These are phyloP conservation scores for Lathyrus aphaca DNA, from an alignment of 306 rosid genomes.

Conservation along the genomic window DNA sequence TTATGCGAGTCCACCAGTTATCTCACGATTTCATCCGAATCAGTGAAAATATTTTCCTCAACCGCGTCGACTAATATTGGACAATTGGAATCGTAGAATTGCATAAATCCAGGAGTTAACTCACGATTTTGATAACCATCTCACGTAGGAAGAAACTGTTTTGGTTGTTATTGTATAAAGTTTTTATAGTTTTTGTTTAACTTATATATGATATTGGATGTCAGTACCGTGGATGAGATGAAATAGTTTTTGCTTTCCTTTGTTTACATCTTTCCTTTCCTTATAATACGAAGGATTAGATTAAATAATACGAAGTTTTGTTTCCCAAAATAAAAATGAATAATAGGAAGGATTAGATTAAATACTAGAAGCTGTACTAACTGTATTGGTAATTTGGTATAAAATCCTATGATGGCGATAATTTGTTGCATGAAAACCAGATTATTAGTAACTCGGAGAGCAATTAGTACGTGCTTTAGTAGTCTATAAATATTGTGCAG, in stretches of 20 bases:
- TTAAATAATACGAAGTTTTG: constrained; percentile 4
- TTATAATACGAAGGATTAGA: not conserved
- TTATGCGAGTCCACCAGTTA: not conserved
- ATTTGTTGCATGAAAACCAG: not conserved
- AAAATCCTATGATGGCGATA: constrained; percentile 1
- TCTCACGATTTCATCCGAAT: not conserved
- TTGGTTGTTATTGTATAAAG: constrained; percentile 9
- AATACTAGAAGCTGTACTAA: constrained; percentile 16
- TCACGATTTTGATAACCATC: not conserved
- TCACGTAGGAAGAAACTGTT: not conserved
- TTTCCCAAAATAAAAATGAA: not conserved
- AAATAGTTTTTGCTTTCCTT: not conserved
- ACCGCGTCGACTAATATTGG: not conserved
- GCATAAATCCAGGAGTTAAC: not conserved
- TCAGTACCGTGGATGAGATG: constrained; percentile 2
- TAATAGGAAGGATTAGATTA: constrained; percentile 1
- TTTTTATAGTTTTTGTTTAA: constrained; percentile 16
- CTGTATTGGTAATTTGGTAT: constrained; percentile 5
- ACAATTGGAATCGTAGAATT: not conserved
- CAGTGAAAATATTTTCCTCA: not conserved
- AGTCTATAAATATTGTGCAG: constrained; percentile 20
- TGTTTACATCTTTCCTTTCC: constrained; percentile 17
- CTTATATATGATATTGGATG: not conserved
- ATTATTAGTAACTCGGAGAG: constrained; percentile 10
- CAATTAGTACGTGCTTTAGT: constrained; percentile 8